Evolutionary conservation across 2,329 filamentous ascomycete genomes (phyloP).

Genomic region (Zymoseptoria pseudotritici): DNA sequence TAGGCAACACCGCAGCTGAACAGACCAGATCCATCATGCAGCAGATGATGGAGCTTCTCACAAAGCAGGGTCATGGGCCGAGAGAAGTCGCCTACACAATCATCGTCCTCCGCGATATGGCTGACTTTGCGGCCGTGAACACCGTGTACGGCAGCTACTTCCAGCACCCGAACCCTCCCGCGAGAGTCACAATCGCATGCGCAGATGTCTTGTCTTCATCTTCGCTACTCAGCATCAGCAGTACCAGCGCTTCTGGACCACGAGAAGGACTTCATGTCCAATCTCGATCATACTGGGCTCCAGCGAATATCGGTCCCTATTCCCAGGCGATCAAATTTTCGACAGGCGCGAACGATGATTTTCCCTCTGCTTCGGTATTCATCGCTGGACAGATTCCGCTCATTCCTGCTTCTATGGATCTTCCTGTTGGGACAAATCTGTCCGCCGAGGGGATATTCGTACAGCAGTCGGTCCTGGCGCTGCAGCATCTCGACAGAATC

Average conservation of each 20-base stretch:
- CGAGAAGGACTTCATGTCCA: slow-evolving; percentile 72
- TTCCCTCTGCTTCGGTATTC: slow-evolving; percentile 42
- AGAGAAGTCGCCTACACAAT: slow-evolving; percentile 38
- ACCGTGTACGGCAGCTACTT: slow-evolving; percentile 69
- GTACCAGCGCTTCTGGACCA: slow-evolving; percentile 31
- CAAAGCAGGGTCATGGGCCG: slow-evolving; percentile 21
- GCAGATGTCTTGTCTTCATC: slow-evolving; percentile 57
- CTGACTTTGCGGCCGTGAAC: slow-evolving; percentile 71
- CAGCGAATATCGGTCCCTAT: slow-evolving; percentile 94
- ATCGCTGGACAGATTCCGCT: slow-evolving; percentile 91
- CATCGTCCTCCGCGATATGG: slow-evolving; percentile 70
- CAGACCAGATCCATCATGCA: slow-evolving; percentile 36
- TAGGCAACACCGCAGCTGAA: slow-evolving; percentile 32
- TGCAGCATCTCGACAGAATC: slow-evolving; percentile 88
- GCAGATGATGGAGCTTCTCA: slow-evolving; percentile 26
- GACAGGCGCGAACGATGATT: slow-evolving; percentile 11
- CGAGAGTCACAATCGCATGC: slow-evolving; percentile 74
- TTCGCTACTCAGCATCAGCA: slow-evolving; percentile 54
- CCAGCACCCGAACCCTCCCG: slow-evolving; percentile 68
- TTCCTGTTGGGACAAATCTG: slow-evolving; percentile 30
- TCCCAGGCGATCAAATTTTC: slow-evolving; percentile 71
- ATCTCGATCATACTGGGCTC: slow-evolving; percentile 91
- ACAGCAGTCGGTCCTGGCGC: slow-evolving; percentile 60
- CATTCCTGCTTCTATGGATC: slow-evolving; percentile 67
- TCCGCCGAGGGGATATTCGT: slow-evolving; percentile 9